Evolutionary conservation across 148 eudicot species (phyloP).

Genomic region (Salicornia ramosissima): DNA sequence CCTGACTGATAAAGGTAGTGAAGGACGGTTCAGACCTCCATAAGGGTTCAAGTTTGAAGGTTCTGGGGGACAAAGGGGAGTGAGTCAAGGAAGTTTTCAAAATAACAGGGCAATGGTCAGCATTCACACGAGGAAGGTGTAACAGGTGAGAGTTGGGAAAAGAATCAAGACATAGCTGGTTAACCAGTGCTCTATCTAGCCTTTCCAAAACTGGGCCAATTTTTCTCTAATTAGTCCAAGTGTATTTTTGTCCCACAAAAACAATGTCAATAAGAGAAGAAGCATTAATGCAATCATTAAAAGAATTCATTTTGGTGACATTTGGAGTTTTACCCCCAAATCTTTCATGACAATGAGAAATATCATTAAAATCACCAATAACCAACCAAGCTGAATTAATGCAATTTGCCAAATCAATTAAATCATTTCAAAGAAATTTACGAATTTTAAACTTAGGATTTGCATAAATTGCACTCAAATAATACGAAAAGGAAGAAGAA

Average conservation of each 20-base stretch:
- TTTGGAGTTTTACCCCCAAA: neutral
- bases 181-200: neutral
- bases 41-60: neutral
- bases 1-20: too few relatives aligned
- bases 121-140: too few relatives aligned
- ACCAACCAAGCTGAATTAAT: neutral
- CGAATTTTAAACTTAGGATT: neutral
- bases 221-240: neutral
- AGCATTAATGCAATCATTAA: neutral
- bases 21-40: neutral
- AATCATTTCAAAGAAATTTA: neutral
- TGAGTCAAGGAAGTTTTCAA: neutral
- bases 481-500: neutral
- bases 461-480: neutral
- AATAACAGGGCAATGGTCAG: neutral
- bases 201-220: neutral
- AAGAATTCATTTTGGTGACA: neutral
- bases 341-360: neutral
- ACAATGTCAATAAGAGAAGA: neutral
- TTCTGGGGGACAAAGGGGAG: neutral
- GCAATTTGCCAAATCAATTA: neutral
- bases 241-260: too few relatives aligned
- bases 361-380: neutral
- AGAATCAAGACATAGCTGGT: neutral
- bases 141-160: neutral